Conservation (phyloP, 805 yeast genomes). For the Zygosaccharomyces bailii region DNA sequence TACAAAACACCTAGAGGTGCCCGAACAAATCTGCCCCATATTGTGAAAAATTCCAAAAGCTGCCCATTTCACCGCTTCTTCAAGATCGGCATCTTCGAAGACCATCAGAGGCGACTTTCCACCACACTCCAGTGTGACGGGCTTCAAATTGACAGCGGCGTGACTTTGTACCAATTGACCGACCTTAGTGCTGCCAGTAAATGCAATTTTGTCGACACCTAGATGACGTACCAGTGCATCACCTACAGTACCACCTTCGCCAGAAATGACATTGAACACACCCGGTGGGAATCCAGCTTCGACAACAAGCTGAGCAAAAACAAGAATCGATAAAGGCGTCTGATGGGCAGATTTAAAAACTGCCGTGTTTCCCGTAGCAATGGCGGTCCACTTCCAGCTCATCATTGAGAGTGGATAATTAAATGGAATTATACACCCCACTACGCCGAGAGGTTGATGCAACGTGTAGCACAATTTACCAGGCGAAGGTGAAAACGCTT, state of each 20-base stretch:
- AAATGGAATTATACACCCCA: conserved; percentile 53
- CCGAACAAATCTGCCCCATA: conserved; percentile 64
- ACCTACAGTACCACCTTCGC: conserved; percentile 45
- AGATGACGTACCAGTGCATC: conserved; percentile 45
- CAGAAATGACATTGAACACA: conserved; percentile 46
- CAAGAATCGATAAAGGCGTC: conserved; percentile 47
- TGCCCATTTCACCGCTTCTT: conserved; percentile 49
- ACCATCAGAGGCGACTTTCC: conserved; percentile 50
- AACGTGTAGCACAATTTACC: conserved; percentile 52
- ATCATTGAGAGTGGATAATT: conserved; percentile 51
- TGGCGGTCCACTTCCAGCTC: conserved; percentile 48
- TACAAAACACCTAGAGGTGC: conserved; percentile 56
- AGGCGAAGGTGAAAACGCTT: conserved; percentile 55
- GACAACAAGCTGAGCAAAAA: conserved; percentile 41
- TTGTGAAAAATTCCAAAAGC: conserved; percentile 55
- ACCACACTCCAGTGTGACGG: conserved; percentile 50
- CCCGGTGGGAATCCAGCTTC: conserved; percentile 51
- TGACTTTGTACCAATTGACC: conserved; percentile 44
- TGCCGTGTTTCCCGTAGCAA: conserved; percentile 48
- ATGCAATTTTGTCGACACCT: conserved; percentile 49
- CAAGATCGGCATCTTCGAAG: conserved; percentile 47
- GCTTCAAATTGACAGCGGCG: conserved; percentile 45
- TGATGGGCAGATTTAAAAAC: conserved; percentile 49
- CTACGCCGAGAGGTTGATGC: conserved; percentile 53
- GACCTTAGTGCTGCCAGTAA: conserved; percentile 53